Evolutionary conservation across 1,139 yeast species (phyloP), one percentile per base, ranked within the genome.

Genomic region (Scheffersomyces stambukii): DNA sequence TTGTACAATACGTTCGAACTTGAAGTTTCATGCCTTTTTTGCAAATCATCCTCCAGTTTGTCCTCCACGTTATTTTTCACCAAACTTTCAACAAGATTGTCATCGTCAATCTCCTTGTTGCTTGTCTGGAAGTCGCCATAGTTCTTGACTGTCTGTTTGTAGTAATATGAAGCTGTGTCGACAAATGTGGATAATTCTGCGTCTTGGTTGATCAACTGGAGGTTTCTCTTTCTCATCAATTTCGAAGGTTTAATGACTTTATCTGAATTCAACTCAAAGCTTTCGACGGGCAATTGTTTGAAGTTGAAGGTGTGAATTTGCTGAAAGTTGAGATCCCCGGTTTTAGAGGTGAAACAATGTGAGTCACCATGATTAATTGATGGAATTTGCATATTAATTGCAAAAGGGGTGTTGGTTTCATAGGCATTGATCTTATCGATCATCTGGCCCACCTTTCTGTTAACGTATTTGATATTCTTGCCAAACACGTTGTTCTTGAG

Each of bases 371-470:
- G 49, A 38, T 55, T 55, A 14, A 60, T 40, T 4, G 61, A 50
- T n/a, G 67, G 69, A 31, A 56, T 49, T 32, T 53, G 46, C 24
- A 63, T 45, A 33, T 58, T 55, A 16, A 54, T 38, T 1, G 49
- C 45, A 8, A 35, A 22, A 12, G 25, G 34, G 6, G 24, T 22
- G 5, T 33, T 25, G 19, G 23, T 13, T 16, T 28, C 29, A 5
- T 15, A 19, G 9, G 19, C 15, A 28, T 21, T 19, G 17, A 54
- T 37, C 5, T 34, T 30, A n/a, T 42, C 31, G 12, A 60, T 37
- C 23, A 57, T 29, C 11, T 39, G 33, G 22, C 39, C 23, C 8
- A 61, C 42, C 20, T 49, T 49, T 6, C 28, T 13, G 37, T 59
- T 60, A 22, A 59, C 42, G 32, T 49, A 58, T 20, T 41, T 37